Evolutionary conservation across 139 green algal genomes (phyloP), one percentile per base, ranked within the genome.

Genomic region (Chlamydomonas incerta): DNA sequence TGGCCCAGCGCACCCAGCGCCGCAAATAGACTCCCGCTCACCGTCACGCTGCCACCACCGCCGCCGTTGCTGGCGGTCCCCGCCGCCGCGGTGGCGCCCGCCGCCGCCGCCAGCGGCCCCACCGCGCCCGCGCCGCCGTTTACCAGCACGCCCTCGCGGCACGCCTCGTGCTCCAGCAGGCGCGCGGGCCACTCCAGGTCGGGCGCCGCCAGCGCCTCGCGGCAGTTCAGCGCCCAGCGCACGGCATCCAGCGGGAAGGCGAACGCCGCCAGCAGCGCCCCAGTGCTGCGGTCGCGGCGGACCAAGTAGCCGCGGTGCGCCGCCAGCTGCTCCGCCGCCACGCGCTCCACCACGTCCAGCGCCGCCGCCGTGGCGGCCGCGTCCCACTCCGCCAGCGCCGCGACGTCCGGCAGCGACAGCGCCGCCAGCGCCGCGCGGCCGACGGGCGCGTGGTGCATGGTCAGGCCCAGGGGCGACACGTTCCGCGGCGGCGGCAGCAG

Each of bases 151-250:
- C 11, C 63, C 63, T 74, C 76, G 14, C 46, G 29, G 65, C 76
- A 83, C 33, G 50, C 28, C 60, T 50, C 63, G 37, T 83, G 76
- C 29, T 29, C 76, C 17, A 83, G 28, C 33, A 83, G 26, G 15
- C 13, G 20, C 14, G 62, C 14, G 8, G 62, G 63, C 76, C 76
- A 83, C 10, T 60, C 62, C 1, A 34, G 18, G 9, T 11, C 62
- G 20, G n/a, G 41, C 9, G 75, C n/a, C 18, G 76, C 17, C 1
- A 83, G 76, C 37, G 74, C 15, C 17, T 73, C 46, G 2, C 76
- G 76, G 63, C 76, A 83, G 41, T 33, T 15, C 28, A 83, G 65
- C 63, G 76, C 76, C 76, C 76, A 83, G 41, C 76, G 76, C 10
- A 29, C 76, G 11, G 76, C 76, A 29, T 83, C 76, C 28, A 83